phyloP scores from a whole-genome alignment of 768 basidiomycete genomes.

The Ephemerocybe angulata region DNA sequence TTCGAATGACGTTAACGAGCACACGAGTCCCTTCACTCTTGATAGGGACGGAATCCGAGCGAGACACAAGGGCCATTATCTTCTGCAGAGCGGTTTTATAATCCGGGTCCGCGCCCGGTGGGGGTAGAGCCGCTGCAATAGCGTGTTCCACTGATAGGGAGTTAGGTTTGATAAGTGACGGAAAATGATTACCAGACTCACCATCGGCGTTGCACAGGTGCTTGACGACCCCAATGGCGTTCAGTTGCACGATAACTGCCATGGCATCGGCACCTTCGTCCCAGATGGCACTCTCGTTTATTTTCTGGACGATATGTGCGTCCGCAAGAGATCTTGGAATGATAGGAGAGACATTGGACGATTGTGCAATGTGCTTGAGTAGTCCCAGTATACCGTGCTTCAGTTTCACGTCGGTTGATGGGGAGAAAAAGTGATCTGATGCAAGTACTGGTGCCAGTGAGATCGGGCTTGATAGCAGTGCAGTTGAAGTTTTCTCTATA shows the following conservation, averaged over 20 bases:
- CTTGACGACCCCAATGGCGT: conserved; percentile 84
- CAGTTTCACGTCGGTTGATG: conserved; percentile 67
- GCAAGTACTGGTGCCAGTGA: conserved; percentile 60
- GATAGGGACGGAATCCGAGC: conserved; percentile 77
- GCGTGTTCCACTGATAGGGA: conserved; percentile 38
- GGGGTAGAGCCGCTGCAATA: conserved; percentile 50
- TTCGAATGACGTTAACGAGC: conserved; percentile 80
- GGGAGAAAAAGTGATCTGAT: conserved; percentile 52
- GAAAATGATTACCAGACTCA: conserved; percentile 31
- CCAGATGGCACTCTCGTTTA: conserved; percentile 67
- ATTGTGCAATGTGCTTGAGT: conserved; percentile 80
- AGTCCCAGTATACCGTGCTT: conserved; percentile 88
- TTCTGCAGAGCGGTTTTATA: conserved; percentile 54
- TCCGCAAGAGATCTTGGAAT: conserved; percentile 61
- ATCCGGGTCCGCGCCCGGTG: conserved; percentile 21
- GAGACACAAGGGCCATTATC: conserved; percentile 69
- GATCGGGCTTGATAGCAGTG: conserved; percentile 63
- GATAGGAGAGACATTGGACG: conserved; percentile 49
- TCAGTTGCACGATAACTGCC: conserved; percentile 82
- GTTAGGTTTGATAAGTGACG: not conserved
- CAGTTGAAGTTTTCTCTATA: conserved; percentile 54
- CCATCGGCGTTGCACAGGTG: conserved; percentile 78
- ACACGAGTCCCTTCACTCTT: conserved; percentile 90
- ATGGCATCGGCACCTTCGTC: conserved; percentile 68
- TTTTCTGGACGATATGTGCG: conserved; percentile 57